A percentile compares a stretch with the other conserved stretches of the same genome.
These are phyloP conservation scores for Flaveria linearis DNA, from an alignment of 129 eudicot species.

Conservation along the genomic window DNA sequence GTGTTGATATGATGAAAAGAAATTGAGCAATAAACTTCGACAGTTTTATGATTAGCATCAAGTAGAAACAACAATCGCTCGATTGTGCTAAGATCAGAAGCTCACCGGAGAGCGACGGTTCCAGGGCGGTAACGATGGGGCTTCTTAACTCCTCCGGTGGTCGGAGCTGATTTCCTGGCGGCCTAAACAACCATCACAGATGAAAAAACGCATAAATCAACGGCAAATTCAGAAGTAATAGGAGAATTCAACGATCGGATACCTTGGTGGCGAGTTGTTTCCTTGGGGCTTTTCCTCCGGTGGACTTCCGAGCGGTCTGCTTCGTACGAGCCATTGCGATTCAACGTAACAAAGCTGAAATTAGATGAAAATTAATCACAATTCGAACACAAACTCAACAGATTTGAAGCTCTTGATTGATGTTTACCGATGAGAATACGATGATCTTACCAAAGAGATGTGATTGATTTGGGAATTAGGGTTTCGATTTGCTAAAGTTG, in stretches of 20 bases:
- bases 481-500: neutral
- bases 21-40: neutral
- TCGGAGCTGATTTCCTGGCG: slow-evolving; percentile 92
- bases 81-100: neutral
- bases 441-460: neutral
- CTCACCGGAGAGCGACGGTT: slow-evolving; percentile 83
- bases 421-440: neutral
- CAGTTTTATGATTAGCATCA: neutral
- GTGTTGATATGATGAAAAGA: neutral
- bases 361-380: neutral
- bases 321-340: slow-evolving; percentile 83
- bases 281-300: slow-evolving; percentile 97
- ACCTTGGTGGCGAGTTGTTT: slow-evolving; percentile 92
- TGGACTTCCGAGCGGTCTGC: slow-evolving; percentile 88
- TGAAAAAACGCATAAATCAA: neutral
- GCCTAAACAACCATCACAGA: slow-evolving; percentile 37
- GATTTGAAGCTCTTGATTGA: neutral
- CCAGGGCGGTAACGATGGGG: slow-evolving; percentile 91
- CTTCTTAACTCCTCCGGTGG: slow-evolving; percentile 92
- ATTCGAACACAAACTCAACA: neutral
- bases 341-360: slow-evolving; percentile 15
- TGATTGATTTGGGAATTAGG: slow-evolving; percentile 12
- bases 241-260: too few relatives aligned
- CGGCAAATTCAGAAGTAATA: neutral
- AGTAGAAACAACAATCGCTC: too few relatives aligned